Conservation (phyloP, 139 green algal genomes). For the Chlorella sp. region DNA sequence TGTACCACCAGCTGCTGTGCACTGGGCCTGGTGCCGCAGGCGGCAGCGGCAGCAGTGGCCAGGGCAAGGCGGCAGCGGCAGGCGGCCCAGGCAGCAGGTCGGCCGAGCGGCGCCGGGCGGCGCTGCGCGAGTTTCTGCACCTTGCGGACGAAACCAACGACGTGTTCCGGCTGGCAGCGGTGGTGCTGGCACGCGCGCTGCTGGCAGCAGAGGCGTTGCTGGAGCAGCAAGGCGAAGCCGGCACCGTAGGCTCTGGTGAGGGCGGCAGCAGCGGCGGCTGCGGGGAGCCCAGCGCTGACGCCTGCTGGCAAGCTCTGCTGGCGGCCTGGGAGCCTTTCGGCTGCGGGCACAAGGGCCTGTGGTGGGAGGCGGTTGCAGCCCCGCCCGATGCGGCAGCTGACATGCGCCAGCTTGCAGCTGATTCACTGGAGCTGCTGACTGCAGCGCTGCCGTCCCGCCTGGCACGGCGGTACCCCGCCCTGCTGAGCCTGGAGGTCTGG, state of each 20-base stretch:
- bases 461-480: constrained; percentile 48
- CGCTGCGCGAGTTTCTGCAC: constrained; percentile 56
- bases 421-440: constrained; percentile 80
- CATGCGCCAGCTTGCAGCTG: constrained; percentile 67
- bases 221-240: not conserved
- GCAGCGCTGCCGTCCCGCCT: constrained; percentile 42
- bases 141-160: constrained; percentile 78
- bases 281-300: not conserved
- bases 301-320: constrained; percentile 50
- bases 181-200: constrained; percentile 45
- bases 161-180: constrained; percentile 74
- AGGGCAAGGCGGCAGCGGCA: constrained; percentile 14
- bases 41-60: constrained; percentile 18
- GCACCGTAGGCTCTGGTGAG: not conserved
- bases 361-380: constrained; percentile 86
- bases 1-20: constrained; percentile 68
- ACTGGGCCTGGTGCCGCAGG: not conserved
- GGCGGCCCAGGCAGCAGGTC: constrained; percentile 1
- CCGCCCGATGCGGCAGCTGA: constrained; percentile 73
- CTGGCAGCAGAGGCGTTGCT: constrained; percentile 37
- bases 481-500: constrained; percentile 81
- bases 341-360: constrained; percentile 79
- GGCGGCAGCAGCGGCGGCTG: constrained; percentile 10
- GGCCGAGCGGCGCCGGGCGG: constrained; percentile 23
- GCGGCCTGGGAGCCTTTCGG: constrained; percentile 78